Evolutionary conservation across 108 stramenopile genomes (phyloP).

Genomic region (Parietichytrium sp.): DNA sequence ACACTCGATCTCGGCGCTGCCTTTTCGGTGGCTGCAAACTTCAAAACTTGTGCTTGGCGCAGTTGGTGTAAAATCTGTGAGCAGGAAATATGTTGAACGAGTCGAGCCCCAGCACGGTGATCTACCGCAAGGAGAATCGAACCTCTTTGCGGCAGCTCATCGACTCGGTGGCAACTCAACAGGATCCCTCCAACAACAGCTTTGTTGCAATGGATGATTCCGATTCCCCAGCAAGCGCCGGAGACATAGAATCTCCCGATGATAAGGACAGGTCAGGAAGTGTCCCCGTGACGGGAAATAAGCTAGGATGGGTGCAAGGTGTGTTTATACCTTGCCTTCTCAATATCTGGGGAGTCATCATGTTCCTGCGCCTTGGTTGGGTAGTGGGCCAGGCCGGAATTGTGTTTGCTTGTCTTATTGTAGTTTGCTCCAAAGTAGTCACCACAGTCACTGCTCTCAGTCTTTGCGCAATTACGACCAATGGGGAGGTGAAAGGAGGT

Average conservation of each 20-base stretch:
- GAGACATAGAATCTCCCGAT: too few species aligned
- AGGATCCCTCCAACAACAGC: too few species aligned
- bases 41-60: too few species aligned
- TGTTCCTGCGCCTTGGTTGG: slow-evolving; percentile 74
- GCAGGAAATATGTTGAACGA: too few species aligned
- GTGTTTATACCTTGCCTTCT: slow-evolving; percentile 74
- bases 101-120: slow-evolving; percentile 6
- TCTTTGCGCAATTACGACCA: slow-evolving; percentile 74
- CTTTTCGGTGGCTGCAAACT: too few species aligned
- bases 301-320: slow-evolving; percentile 64
- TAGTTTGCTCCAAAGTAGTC: slow-evolving; percentile 55
- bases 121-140: slow-evolving; percentile 8
- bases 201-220: too few species aligned
- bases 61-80: too few species aligned
- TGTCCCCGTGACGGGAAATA: background rate
- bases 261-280: background rate
- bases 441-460: slow-evolving; percentile 71
- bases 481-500: slow-evolving; percentile 70
- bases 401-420: slow-evolving; percentile 48
- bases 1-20: too few species aligned
- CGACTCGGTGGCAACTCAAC: slow-evolving; percentile 13
- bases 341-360: slow-evolving; percentile 76
- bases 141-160: slow-evolving; percentile 12
- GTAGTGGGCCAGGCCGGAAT: slow-evolving; percentile 75
- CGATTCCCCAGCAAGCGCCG: background rate